Conservation (phyloP, 345 rosid species). For the Populus pruinosa region DNA sequence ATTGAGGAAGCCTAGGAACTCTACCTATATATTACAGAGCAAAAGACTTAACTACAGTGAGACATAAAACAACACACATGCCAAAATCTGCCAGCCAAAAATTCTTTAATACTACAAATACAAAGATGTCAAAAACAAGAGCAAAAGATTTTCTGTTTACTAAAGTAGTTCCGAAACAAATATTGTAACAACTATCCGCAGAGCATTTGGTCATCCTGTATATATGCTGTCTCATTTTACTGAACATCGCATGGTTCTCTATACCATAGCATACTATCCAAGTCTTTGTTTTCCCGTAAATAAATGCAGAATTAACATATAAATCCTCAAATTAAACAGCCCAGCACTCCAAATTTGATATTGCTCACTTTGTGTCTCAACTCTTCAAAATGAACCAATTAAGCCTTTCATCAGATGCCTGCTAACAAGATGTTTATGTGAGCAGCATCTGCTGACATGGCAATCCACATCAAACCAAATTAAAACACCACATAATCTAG, state of each 20-base stretch:
- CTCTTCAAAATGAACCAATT: not conserved
- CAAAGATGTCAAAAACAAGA: not conserved
- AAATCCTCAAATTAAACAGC: not conserved
- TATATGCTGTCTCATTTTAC: not conserved
- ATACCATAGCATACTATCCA: not conserved
- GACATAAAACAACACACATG: not conserved
- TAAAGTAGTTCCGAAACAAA: not conserved
- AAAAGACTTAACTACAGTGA: not conserved
- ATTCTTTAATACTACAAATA: not conserved
- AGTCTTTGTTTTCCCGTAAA: not conserved
- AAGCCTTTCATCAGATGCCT: not conserved
- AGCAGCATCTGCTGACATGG: not conserved
- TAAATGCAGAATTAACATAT: not conserved
- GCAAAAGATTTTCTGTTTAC: not conserved
- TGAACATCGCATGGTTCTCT: not conserved
- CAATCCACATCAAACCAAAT: not conserved
- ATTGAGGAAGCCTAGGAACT: conserved; percentile 39
- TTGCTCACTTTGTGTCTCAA: not conserved
- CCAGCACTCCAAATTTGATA: not conserved
- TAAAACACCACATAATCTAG: not conserved
- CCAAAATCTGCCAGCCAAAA: not conserved
- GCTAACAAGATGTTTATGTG: not conserved
- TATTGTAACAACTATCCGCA: not conserved
- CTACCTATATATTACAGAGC: conserved; percentile 38
- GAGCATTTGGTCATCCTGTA: not conserved